phyloP scores from a whole-genome alignment of 768 basidiomycete species.

The Hortiboletus flavorubellus region DNA sequence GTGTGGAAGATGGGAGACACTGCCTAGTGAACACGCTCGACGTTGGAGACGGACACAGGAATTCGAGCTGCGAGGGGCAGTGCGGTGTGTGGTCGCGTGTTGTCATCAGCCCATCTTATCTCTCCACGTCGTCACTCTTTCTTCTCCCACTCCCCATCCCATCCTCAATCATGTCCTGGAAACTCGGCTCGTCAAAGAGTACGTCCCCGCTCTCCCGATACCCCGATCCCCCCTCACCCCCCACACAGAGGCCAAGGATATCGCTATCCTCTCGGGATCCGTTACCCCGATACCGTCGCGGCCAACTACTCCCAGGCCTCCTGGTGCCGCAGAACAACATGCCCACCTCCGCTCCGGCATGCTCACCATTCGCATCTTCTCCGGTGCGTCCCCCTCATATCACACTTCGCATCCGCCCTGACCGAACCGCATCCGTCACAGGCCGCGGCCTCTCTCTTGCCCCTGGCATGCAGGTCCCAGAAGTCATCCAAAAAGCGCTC shows the following conservation, averaged over 20 bases:
- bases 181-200: constrained; percentile 42
- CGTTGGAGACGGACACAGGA: too few species aligned
- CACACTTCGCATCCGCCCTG: constrained; percentile 6
- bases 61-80: not conserved
- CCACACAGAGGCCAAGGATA: constrained; percentile 60
- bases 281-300: constrained; percentile 80
- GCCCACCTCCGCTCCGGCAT: constrained; percentile 79
- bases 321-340: constrained; percentile 43
- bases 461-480: constrained; percentile 74
- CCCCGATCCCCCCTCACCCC: constrained; percentile 1
- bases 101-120: constrained; percentile 11
- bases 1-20: not conserved
- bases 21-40: not conserved
- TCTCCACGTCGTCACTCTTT: not conserved
- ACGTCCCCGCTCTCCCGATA: constrained; percentile 5
- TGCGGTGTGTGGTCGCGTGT: constrained; percentile 3
- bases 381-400: constrained; percentile 49
- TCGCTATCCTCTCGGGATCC: constrained; percentile 67
- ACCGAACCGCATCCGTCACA: constrained; percentile 17
- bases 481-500: constrained; percentile 80
- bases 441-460: constrained; percentile 82
- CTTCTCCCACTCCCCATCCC: not conserved
- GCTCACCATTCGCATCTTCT: constrained; percentile 95
- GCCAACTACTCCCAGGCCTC: constrained; percentile 71
- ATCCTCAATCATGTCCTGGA: constrained; percentile 53